Percentiles rank a stretch among this genome's conserved stretches.
Conservation (phyloP, 1,284 basidiomycete species). For the Tranzscheliella williamsii region DNA sequence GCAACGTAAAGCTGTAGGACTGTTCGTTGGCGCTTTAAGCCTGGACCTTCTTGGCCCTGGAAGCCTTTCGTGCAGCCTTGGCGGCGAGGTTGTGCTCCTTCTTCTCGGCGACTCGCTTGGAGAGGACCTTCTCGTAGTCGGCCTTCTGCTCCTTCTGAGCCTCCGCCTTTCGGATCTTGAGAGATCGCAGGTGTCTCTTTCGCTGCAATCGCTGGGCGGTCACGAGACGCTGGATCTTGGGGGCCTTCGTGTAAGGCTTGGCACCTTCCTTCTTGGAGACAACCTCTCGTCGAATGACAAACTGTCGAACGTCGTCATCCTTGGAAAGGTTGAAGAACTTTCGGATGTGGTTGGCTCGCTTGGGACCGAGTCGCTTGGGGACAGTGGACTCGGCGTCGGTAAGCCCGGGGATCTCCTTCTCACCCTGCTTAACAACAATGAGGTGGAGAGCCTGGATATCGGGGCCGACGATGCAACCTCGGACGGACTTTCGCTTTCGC, state of each 20-base stretch:
- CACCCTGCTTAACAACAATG: constrained; percentile 96
- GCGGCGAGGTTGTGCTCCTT: constrained; percentile 66
- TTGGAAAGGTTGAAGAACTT: constrained; percentile 97
- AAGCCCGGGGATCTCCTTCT: constrained; percentile 84
- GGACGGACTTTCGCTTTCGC: constrained; percentile 97
- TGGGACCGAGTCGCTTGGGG: constrained; percentile 93
- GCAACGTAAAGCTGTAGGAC: background rate
- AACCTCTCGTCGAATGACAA: constrained; percentile 81
- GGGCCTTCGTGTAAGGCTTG: constrained; percentile 98
- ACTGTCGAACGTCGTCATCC: constrained; percentile 97
- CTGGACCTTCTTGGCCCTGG: constrained; percentile 39
- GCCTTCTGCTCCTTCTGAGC: constrained; percentile 91
- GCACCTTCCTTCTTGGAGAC: constrained; percentile 88
- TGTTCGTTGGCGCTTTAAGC: constrained; percentile 8
- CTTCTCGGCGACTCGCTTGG: constrained; percentile 90
- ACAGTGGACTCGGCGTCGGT: constrained; percentile 79
- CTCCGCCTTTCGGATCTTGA: constrained; percentile 86
- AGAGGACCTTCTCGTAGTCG: constrained; percentile 75
- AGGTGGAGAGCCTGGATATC: constrained; percentile 94
- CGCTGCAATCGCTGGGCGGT: constrained; percentile 94
- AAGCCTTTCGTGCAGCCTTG: constrained; percentile 41
- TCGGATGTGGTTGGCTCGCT: constrained; percentile 74
- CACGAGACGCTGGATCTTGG: constrained; percentile 71
- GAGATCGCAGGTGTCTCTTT: constrained; percentile 85
- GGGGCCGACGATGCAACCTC: constrained; percentile 90